Evolutionary conservation across 1,284 basidiomycete species (phyloP).

Genomic region (Pseudozyma hubeiensis): DNA sequence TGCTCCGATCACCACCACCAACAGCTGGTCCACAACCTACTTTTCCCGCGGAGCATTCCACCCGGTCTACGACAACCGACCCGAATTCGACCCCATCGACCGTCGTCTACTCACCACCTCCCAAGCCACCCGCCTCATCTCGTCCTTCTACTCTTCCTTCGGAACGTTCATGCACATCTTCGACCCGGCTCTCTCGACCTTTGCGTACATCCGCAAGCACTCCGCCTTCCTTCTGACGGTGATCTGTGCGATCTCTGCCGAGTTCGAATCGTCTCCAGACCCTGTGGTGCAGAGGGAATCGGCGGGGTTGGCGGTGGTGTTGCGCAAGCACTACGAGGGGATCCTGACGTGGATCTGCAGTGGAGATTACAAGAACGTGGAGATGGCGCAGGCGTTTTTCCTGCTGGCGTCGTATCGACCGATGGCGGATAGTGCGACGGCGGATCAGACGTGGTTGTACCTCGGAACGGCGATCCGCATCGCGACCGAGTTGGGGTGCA

Average conservation of each 20-base stretch:
- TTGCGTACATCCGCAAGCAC: conserved; percentile 49
- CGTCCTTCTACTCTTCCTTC: conserved; percentile 31
- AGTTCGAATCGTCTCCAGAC: conserved; percentile 15
- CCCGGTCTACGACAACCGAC: conserved; percentile 46
- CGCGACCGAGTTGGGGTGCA: conserved; percentile 49
- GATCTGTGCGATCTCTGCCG: conserved; percentile 36
- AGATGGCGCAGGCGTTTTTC: conserved; percentile 51
- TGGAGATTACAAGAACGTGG: conserved; percentile 51
- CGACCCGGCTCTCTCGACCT: conserved; percentile 41
- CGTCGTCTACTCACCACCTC: conserved; percentile 22
- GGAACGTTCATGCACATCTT: conserved; percentile 52
- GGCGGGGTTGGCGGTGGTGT: conserved; percentile 2
- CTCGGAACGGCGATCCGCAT: conserved; percentile 47
- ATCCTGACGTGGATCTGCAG: conserved; percentile 32
- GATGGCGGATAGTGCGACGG: conserved; percentile 33
- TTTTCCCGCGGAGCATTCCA: conserved; percentile 51
- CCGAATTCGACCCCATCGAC: conserved; percentile 45
- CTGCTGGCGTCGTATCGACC: conserved; percentile 36
- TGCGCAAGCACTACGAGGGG: conserved; percentile 28
- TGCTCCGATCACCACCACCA: neutral
- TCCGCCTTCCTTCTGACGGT: conserved; percentile 47
- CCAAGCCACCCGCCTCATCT: conserved; percentile 28
- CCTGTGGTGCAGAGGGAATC: conserved; percentile 3
- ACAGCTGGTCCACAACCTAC: conserved; percentile 39
- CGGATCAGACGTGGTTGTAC: conserved; percentile 48